Percentiles rank a stretch among this genome's conserved stretches.
These are phyloP conservation scores for Boletus speciosus DNA, from an alignment of 768 basidiomycete genomes.

Conservation along the genomic window DNA sequence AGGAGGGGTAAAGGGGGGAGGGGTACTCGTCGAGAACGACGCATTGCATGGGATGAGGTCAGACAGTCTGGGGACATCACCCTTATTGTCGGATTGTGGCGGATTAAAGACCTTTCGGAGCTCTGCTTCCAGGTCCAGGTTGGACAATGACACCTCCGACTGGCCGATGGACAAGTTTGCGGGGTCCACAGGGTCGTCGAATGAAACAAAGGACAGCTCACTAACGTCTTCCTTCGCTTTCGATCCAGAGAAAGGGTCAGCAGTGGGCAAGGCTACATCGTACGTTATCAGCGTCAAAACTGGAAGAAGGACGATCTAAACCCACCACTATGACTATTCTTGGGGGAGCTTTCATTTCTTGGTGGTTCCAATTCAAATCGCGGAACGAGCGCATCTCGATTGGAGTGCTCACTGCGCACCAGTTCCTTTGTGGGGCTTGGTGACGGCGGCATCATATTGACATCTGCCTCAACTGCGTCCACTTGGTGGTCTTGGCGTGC, in stretches of 20 bases:
- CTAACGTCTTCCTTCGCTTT: slow-evolving; percentile 25
- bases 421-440: slow-evolving; percentile 42
- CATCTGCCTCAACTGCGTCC: slow-evolving; percentile 37
- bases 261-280: slow-evolving; percentile 9
- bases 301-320: neutral
- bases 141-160: slow-evolving; percentile 35
- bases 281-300: neutral
- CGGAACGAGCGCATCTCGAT: slow-evolving; percentile 34
- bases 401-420: slow-evolving; percentile 14
- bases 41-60: slow-evolving; percentile 21
- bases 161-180: slow-evolving; percentile 35
- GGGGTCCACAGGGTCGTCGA: slow-evolving; percentile 29
- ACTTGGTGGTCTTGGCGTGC: slow-evolving; percentile 23
- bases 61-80: slow-evolving; percentile 21
- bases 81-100: slow-evolving; percentile 6
- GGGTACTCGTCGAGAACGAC: slow-evolving; percentile 28
- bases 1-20: slow-evolving; percentile 21
- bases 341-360: slow-evolving; percentile 21
- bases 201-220: slow-evolving; percentile 28
- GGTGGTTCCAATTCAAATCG: slow-evolving; percentile 28
- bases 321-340: slow-evolving; percentile 15
- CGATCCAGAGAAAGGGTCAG: slow-evolving; percentile 21
- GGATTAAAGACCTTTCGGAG: slow-evolving; percentile 22
- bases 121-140: slow-evolving; percentile 32
- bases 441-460: slow-evolving; percentile 46